These are phyloP conservation scores for Fusarium sp. DNA, from an alignment of 2,329 filamentous ascomycete genomes.

Conservation along the genomic window DNA sequence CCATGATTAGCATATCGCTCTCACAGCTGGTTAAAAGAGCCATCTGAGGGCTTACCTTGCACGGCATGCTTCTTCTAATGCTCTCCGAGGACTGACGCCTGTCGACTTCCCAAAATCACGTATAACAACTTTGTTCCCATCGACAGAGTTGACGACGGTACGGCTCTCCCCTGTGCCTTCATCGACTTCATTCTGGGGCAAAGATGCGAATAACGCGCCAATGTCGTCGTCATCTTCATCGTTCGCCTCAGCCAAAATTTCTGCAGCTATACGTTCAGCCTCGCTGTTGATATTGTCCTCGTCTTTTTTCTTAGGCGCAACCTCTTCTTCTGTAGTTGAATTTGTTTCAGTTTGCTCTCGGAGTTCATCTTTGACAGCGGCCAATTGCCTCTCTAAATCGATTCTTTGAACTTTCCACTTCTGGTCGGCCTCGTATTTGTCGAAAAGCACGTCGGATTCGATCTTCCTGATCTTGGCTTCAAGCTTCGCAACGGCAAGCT, in stretches of 20 bases:
- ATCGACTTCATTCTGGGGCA: conserved; percentile 70
- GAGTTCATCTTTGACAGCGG: conserved; percentile 55
- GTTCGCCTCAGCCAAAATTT: conserved; percentile 64
- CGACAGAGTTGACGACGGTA: conserved; percentile 61
- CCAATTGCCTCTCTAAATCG: conserved; percentile 68
- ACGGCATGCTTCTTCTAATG: conserved; percentile 88
- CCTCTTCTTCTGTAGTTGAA: conserved; percentile 37
- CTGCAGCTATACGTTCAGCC: conserved; percentile 66
- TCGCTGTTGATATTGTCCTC: conserved; percentile 62
- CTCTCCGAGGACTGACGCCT: conserved; percentile 77
- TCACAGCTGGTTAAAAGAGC: not conserved
- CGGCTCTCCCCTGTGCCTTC: conserved; percentile 65
- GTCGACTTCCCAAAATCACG: conserved; percentile 86
- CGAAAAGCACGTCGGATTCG: conserved; percentile 80
- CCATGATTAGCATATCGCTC: conserved; percentile 8
- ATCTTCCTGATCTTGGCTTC: conserved; percentile 79
- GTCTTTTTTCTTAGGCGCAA: conserved; percentile 43
- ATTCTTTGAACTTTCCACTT: conserved; percentile 70
- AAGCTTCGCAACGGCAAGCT: conserved; percentile 68
- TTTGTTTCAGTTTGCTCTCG: conserved; percentile 38
- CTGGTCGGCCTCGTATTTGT: conserved; percentile 70
- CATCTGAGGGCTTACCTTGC: conserved; percentile 64
- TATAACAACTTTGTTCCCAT: conserved; percentile 68
- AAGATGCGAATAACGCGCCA: conserved; percentile 62
- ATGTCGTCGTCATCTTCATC: conserved; percentile 61